Evolutionary conservation across 225 moss, liverwort and hornwort genomes (phyloP), one percentile per base, ranked within the genome.

Genomic region (Polytrichum formosum): DNA sequence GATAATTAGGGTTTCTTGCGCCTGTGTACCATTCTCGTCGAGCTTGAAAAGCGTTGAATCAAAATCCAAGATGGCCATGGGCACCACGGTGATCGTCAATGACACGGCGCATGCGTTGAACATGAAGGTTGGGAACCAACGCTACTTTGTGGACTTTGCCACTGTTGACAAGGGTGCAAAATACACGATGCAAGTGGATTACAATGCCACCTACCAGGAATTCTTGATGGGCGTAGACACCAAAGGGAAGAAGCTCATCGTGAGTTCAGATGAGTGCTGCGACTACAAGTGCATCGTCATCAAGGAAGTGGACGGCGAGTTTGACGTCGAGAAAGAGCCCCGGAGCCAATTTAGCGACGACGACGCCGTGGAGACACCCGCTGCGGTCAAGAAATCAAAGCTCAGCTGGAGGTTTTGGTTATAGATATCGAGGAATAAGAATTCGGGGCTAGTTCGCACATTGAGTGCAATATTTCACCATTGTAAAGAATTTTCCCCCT

Each of bases 271-370:
- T 46, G 72, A 72, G 9, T 65, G 37, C 17, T 64, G 63, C 20
- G 72, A 72, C 21, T 62, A 64, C 72, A 72, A 64, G 10, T 31
- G 54, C 54, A 65, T 72, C 72, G 55, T 28, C 23, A 30, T 72
- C 72, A 64, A 21, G 26, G 72, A 65, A 64, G 33, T 64, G 13
- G 64, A 64, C 20, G 72, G 72, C 26, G 55, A 54, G 18, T 65
- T 72, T 8, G 64, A 64, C 16, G 54, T 72, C 23, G 18, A 4
- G 13, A 71, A 18, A 27, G 70, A 61, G 61, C 37, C 54, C 4
- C 60, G 70, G 18, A 9, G 9, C 2, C 35, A 35, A 35, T 9
- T 35, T 0, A 8, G 35, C 35, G 35, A 35, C 35, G 35, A 35
- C 33, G 8, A 33, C 35, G 35, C 35, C 35, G 9, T 17, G 28